phyloP scores from a whole-genome alignment of 345 rosid species.

The Geranium brycei region DNA sequence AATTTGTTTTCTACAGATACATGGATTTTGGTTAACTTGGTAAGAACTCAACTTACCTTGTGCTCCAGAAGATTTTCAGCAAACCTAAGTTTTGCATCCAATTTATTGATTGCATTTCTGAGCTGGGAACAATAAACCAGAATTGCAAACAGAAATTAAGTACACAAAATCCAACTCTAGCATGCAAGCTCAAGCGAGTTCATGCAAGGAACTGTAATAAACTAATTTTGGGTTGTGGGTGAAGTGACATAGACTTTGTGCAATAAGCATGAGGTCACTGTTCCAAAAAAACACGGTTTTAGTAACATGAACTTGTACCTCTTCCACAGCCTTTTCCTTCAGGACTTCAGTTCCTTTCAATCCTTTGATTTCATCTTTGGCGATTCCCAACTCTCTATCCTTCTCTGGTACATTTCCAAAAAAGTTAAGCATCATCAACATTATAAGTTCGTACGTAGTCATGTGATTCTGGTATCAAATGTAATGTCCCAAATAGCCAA shows the following conservation, averaged over 20 bases:
- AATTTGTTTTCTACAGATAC: constrained; percentile 2
- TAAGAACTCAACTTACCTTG: constrained; percentile 63
- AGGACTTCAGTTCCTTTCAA: constrained; percentile 49
- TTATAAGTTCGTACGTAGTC: not conserved
- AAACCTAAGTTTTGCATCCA: constrained; percentile 39
- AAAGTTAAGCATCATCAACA: not conserved
- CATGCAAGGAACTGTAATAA: too few relatives aligned
- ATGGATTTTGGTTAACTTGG: not conserved
- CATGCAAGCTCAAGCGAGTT: not conserved
- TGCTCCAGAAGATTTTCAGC: constrained; percentile 44
- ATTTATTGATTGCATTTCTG: constrained; percentile 29
- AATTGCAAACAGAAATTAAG: constrained; percentile 1
- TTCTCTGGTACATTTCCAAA: constrained; percentile 32
- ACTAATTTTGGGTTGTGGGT: too few relatives aligned
- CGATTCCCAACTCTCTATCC: constrained; percentile 37
- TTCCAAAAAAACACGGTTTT: not conserved
- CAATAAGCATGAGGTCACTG: too few relatives aligned
- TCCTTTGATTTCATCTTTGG: constrained; percentile 51
- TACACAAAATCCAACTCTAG: not conserved
- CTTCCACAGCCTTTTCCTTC: constrained; percentile 55
- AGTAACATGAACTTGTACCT: constrained; percentile 28
- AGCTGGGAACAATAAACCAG: constrained; percentile 32
- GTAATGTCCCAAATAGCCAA: not conserved
- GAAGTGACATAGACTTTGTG: too few relatives aligned
- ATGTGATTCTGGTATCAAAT: too few relatives aligned